Conservation (phyloP, 1,139 yeast species). For the Pneumocystis oryctolagi region DNA sequence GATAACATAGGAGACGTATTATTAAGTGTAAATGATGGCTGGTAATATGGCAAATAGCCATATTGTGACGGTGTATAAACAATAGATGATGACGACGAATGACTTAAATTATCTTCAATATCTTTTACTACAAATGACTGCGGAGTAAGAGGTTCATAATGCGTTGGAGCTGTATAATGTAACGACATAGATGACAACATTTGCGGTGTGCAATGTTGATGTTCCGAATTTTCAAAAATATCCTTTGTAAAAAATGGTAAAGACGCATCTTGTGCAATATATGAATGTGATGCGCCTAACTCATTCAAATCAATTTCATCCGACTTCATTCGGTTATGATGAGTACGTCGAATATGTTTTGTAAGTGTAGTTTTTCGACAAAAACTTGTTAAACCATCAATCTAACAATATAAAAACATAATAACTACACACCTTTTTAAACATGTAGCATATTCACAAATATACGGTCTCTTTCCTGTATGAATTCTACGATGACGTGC, state of each 20-base stretch:
- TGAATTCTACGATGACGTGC: conserved; percentile 30
- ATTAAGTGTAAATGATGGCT: not conserved
- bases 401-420: not conserved
- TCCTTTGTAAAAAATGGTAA: not conserved
- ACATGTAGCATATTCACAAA: conserved; percentile 55
- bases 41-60: not conserved
- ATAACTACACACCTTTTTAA: conserved; percentile 31
- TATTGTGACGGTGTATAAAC: not conserved
- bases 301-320: not conserved
- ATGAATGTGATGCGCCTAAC: not conserved
- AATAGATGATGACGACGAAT: not conserved
- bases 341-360: conserved; percentile 11
- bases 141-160: not conserved
- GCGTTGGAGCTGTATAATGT: not conserved
- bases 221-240: not conserved
- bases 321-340: conserved; percentile 2
- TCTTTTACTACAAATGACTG: not conserved
- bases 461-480: conserved; percentile 47
- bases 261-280: not conserved
- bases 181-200: not conserved
- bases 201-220: not conserved
- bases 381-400: not conserved
- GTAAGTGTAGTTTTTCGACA: conserved; percentile 13
- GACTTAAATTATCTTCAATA: not conserved
- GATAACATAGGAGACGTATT: not conserved